Evolutionary conservation across 2,329 filamentous ascomycete genomes (phyloP), one percentile per base, ranked within the genome.

Genomic region (Lasiodiplodia theobromae): DNA sequence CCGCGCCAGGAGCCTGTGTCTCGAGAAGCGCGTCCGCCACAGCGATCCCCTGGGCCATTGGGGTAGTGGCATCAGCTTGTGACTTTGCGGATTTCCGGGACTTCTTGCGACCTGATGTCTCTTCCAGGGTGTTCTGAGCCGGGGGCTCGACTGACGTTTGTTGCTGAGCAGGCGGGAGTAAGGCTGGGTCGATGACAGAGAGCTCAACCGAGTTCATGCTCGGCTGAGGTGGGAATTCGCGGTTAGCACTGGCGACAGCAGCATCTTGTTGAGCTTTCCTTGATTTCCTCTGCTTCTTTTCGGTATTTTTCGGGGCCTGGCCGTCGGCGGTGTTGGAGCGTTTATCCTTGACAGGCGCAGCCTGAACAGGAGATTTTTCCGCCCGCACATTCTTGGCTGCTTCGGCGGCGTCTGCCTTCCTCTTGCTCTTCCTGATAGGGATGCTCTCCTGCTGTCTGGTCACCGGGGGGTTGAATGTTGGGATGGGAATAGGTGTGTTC

Each of bases 401-500:
- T 6, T 51, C 53, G 16, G 38, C 38, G 16, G 38, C 65, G 4
- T 57, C 53, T n/a, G 56, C 66, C 34, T 54, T 68, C 25, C 57
- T 62, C 23, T 68, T 62, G 12, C 56, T 62, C 44, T 64, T 68
- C 40, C 66, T 52, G 4, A 38, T 57, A 6, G 66, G 21, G 23
- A n/a, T 31, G 23, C 6, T 52, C 16, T 56, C 51, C 3, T 16
- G 16, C 12, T 64, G 44, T 23, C 53, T 51, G 8, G 57, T 2
- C 10, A 25, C 4, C 23, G 25, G 44, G 21, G 58, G 66, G 11
- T 52, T 38, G 44, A 53, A 53, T 8, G 44, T 53, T 3, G 66
- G 66, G 28, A 64, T 34, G 37, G 66, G 56, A 31, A 68, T 58
- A 12, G 66, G 66, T 6, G 51, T 68, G 11, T 54, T 58, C 56